Conservation (phyloP, 202 grass and related monocot species). For the Cymbopogon flexuosus region DNA sequence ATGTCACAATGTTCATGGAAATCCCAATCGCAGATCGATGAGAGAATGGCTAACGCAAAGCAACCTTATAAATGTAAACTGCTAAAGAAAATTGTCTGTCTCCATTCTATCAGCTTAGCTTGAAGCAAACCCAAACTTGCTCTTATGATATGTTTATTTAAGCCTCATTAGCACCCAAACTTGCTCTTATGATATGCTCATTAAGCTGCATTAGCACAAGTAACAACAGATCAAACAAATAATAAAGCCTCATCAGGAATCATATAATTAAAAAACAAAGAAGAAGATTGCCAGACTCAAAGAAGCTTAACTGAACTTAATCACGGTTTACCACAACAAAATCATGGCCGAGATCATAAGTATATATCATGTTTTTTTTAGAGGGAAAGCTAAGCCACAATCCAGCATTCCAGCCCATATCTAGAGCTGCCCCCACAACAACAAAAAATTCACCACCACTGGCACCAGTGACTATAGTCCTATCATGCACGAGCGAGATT, state of each 20-base stretch:
- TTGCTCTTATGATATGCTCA: not conserved
- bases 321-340: not conserved
- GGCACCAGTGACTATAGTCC: not conserved
- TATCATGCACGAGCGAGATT: slow-evolving; percentile 42
- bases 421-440: slow-evolving; percentile 19
- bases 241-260: not conserved
- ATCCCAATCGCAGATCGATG: not conserved
- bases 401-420: slow-evolving; percentile 5
- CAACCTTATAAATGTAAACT: not conserved
- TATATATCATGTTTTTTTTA: not conserved
- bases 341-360: not conserved
- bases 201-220: not conserved
- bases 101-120: not conserved
- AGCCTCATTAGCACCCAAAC: not conserved
- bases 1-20: not conserved
- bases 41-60: slow-evolving; percentile 14
- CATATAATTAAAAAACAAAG: not conserved
- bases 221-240: no score
- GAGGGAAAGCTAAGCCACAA: not conserved
- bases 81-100: not conserved
- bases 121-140: not conserved
- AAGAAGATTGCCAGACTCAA: not conserved
- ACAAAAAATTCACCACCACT: slow-evolving; percentile 14
- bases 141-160: not conserved
- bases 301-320: not conserved